Evolutionary conservation across 768 basidiomycete species (phyloP), one percentile per base, ranked within the genome.

Genomic region (Termitomyces sp.): DNA sequence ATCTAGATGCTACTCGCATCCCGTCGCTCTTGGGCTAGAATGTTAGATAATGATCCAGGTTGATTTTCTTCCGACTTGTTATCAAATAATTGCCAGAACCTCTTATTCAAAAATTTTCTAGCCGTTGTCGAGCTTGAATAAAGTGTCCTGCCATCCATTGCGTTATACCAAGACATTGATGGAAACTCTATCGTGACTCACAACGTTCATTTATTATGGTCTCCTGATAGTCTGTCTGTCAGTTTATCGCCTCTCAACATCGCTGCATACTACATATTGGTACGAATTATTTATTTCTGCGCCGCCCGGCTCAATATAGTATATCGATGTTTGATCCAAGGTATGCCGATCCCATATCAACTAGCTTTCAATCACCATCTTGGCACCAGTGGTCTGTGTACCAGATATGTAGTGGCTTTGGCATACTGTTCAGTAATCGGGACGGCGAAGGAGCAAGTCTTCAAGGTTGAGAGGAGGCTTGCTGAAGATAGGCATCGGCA

Each of bases 331-430:
- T 16, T 4, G 14, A 14, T 24, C 36, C 24, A 44, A 76, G 84
- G 86, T 24, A 79, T 88, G n/a, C 86, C 29, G 29, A 70, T 83
- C 43, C 88, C 84, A n/a, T 65, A 86, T 55, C 82, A 76, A 65
- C 79, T 88, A 5, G 71, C 83, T 14, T 86, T 87, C 68, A 68
- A 69, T 53, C 59, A 60, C 7, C 41, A 70, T 27, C 73, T 76
- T 61, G 79, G 70, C 0, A 75, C 90, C 7, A 64, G 68, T 9
- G 88, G 88, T 2, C 74, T 90, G 20, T 90, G 88, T 88, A 72
- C 82, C 31, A 88, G 88, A 27, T 69, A 87, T 49, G 83, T 81
- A 1, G 56, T 72, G 1, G 75, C 82, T 9, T 68, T 85, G 59
- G 61, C 74, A n/a, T 76, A 78, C 68, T 60, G 69, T 46, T 66